Evolutionary conservation across 1,284 basidiomycete species (phyloP).

Genomic region (Ganoderma lucidum): DNA sequence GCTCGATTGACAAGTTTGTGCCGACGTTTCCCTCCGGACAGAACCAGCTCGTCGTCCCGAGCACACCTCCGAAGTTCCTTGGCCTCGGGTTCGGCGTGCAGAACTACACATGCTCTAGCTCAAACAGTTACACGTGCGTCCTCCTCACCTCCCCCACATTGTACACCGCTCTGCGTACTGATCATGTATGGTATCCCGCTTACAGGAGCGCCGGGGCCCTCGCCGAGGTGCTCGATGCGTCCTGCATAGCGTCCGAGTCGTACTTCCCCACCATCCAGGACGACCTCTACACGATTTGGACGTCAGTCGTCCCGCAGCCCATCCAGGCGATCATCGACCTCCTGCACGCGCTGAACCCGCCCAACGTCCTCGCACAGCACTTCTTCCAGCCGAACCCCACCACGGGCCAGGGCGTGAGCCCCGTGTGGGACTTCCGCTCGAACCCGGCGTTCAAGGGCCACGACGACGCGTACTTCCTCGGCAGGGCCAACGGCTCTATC

Average conservation of each 20-base stretch:
- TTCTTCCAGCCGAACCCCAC: constrained; percentile 59
- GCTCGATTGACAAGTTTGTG: constrained; percentile 34
- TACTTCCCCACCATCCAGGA: constrained; percentile 51
- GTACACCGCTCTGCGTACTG: constrained; percentile 17
- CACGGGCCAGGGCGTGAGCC: constrained; percentile 53
- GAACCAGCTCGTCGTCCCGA: constrained; percentile 36
- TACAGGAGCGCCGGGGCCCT: constrained; percentile 55
- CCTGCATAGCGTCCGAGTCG: constrained; percentile 54
- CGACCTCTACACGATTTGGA: constrained; percentile 50
- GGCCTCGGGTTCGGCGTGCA: constrained; percentile 51
- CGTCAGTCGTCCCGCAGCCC: constrained; percentile 37
- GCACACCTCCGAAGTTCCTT: constrained; percentile 47
- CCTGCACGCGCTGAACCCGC: constrained; percentile 38
- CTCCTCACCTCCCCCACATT: background rate
- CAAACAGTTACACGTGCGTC: constrained; percentile 47
- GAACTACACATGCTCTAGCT: constrained; percentile 50
- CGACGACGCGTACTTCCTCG: constrained; percentile 57
- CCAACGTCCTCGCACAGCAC: constrained; percentile 58
- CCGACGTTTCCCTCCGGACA: constrained; percentile 38
- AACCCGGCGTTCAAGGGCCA: constrained; percentile 48
- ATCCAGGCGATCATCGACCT: constrained; percentile 48
- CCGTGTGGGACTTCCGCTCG: constrained; percentile 67
- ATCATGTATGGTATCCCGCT: background rate
- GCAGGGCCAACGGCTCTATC: constrained; percentile 49
- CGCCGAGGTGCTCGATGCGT: constrained; percentile 66